Evolutionary conservation across 805 yeast genomes (phyloP).

Genomic region (Metschnikowia corniflorae): DNA sequence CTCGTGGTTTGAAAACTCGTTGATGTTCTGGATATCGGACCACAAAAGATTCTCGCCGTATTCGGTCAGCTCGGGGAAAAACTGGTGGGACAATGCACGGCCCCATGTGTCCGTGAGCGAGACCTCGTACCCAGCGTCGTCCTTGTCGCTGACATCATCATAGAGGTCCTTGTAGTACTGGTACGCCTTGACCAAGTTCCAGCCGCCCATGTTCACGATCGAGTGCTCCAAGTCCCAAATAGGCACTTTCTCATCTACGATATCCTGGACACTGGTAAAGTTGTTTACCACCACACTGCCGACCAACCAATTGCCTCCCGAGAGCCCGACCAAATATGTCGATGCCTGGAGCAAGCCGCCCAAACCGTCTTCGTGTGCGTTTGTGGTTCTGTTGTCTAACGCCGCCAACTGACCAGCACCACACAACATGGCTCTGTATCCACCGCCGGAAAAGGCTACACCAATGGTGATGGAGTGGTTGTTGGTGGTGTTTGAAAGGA

Average conservation of each 20-base stretch:
- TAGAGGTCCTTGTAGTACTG: constrained; percentile 26
- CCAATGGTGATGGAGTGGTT: constrained; percentile 47
- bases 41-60: constrained; percentile 30
- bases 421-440: constrained; percentile 81
- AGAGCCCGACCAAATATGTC: constrained; percentile 19
- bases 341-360: constrained; percentile 21
- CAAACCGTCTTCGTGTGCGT: constrained; percentile 19
- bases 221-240: constrained; percentile 36
- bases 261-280: constrained; percentile 49
- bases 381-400: constrained; percentile 63
- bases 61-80: constrained; percentile 27
- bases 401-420: constrained; percentile 87
- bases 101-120: constrained; percentile 44
- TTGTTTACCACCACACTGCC: constrained; percentile 60
- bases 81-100: constrained; percentile 38
- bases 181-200: constrained; percentile 22
- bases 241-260: constrained; percentile 21
- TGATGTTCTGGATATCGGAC: constrained; percentile 26
- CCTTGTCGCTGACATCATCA: constrained; percentile 28
- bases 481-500: constrained; percentile 33
- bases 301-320: constrained; percentile 57
- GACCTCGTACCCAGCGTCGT: constrained; percentile 35
- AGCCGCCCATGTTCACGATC: constrained; percentile 20
- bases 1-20: constrained; percentile 25
- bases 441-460: constrained; percentile 75